Conservation (phyloP, 441 rosid species). For the Biscutella auriculata region DNA sequence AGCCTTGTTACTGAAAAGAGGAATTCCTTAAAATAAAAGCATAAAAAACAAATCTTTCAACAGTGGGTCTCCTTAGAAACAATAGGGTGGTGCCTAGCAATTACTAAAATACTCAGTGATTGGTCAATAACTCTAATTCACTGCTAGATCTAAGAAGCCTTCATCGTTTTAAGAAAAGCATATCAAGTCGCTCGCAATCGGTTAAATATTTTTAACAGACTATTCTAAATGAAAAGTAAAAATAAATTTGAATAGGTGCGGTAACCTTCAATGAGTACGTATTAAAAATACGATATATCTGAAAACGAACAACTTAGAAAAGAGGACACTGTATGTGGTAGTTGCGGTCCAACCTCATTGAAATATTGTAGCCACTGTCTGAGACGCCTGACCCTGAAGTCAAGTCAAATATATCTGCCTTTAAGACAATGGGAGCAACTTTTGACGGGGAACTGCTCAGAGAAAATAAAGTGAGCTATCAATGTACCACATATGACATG, state of each 20-base stretch:
- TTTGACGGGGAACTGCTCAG: constrained; percentile 58
- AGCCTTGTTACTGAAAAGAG: neutral
- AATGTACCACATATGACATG: neutral
- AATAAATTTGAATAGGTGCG: neutral
- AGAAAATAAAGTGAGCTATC: constrained; percentile 5
- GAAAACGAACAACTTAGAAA: constrained; percentile 2
- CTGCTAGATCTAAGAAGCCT: neutral
- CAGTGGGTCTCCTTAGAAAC: neutral
- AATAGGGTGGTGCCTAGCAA: neutral
- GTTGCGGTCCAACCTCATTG: constrained; percentile 43
- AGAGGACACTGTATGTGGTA: neutral
- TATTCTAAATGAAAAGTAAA: neutral
- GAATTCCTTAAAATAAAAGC: neutral
- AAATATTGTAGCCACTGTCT: constrained; percentile 33
- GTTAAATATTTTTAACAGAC: neutral
- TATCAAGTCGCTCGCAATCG: neutral
- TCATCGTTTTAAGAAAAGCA: neutral
- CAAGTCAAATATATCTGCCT: constrained; percentile 56
- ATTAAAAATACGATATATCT: constrained; percentile 1
- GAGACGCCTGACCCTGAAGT: constrained; percentile 34
- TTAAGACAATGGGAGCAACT: constrained; percentile 51
- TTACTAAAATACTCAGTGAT: neutral
- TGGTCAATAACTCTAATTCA: neutral
- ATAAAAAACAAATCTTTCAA: neutral
- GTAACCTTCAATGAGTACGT: neutral